Evolutionary conservation across 2,329 filamentous ascomycete species (phyloP), one percentile per base, ranked within the genome.

Genomic region (Metarhizium sp.): DNA sequence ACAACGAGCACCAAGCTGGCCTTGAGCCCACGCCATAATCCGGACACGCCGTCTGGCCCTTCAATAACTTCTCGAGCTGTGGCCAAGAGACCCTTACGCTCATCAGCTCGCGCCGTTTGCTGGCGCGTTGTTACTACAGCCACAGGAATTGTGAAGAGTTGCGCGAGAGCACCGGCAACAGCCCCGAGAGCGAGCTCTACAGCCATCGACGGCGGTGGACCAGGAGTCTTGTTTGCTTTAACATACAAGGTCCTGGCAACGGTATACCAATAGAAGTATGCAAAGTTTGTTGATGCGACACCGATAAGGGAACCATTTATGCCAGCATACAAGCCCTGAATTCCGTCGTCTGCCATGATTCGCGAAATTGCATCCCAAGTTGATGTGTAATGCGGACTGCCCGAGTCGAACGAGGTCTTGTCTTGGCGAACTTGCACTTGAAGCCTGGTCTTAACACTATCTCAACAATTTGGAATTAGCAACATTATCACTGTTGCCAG

Each of bases 211-310:
- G 91, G 90, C 30, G 86, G 67, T 3, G 66, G 66, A 6, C 68
- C 63, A 3, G 69, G 62, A 16, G 68, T 68, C 61, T 80, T 81
- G 59, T 78, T 70, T 45, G 81, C 75, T 61, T 80, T 81, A 62
- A 89, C 73, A 70, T 97, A 97, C 20, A 96, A 72, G 16, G 84
- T 84, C 59, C 94, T 85, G 36, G 96, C 90, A 32, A 94, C 75
- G 5, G 90, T 92, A 71, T 97, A 97, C 92, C 92, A 97, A 76
- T 99, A 99, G 71, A 99, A 99, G 75, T 99, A 99, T 65, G 94
- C 94, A 69, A 99, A 99, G 72, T 99, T 99, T 53, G 92, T 97
- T 30, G 92, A 96, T 1, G 91, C 92, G 40, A 99, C 94, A 54
- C 94, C 94, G 52, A 97, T 75, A 18, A 99, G 77, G 4, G 92